These are phyloP conservation scores for Perkinsus olseni DNA, from an alignment of 169 alveolate genomes.

Conservation along the genomic window DNA sequence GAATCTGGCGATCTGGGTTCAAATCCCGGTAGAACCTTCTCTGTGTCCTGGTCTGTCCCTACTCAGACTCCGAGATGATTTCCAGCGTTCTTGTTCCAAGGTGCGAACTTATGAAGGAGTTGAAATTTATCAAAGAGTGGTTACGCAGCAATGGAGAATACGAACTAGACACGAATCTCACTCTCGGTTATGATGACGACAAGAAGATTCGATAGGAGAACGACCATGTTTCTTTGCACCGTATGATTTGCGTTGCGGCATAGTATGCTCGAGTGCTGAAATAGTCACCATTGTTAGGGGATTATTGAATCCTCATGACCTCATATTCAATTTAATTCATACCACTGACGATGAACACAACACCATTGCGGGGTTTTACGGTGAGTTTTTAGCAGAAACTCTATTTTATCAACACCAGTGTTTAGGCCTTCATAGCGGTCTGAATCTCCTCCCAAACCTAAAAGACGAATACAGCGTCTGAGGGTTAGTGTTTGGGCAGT, in stretches of 20 bases:
- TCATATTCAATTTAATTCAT: too few relatives aligned
- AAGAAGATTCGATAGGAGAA: not conserved
- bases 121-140: not conserved
- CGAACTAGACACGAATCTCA: not conserved
- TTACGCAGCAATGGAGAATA: not conserved
- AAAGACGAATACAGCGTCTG: too few relatives aligned
- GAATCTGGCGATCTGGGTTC: slow-evolving; percentile 4
- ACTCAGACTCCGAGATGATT: too few relatives aligned
- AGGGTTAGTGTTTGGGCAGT: too few relatives aligned
- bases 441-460: not conserved
- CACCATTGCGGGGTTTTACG: not conserved
- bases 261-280: too few relatives aligned
- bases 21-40: not conserved
- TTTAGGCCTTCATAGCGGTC: not conserved
- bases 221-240: not conserved
- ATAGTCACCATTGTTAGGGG: too few relatives aligned
- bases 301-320: too few relatives aligned
- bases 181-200: not conserved
- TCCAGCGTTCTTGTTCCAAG: not conserved
- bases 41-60: too few relatives aligned
- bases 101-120: not conserved
- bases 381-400: not conserved
- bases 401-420: not conserved
- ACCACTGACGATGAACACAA: not conserved
- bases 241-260: not conserved